phyloP scores from a whole-genome alignment of 768 basidiomycete species.

The Leccinellum albellum region DNA sequence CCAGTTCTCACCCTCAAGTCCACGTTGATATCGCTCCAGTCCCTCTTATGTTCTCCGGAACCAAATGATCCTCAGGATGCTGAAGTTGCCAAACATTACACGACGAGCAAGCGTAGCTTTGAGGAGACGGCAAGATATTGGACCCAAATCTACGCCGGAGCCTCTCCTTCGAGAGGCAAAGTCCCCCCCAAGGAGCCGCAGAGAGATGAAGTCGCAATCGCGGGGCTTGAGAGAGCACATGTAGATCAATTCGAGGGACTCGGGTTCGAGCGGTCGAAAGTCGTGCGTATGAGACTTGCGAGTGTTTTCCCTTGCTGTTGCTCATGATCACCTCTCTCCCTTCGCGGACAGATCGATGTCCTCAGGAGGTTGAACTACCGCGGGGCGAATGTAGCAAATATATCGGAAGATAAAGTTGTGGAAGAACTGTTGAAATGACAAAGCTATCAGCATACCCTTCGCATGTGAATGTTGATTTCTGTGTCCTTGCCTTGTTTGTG shows the following conservation, averaged over 20 bases:
- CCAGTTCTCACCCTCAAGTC: slow-evolving; percentile 95
- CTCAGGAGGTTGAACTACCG: slow-evolving; percentile 86
- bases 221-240: slow-evolving; percentile 78
- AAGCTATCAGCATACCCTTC: slow-evolving; percentile 22
- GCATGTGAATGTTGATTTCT: slow-evolving; percentile 22
- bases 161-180: slow-evolving; percentile 48
- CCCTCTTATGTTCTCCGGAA: slow-evolving; percentile 88
- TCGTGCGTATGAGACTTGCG: slow-evolving; percentile 53
- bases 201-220: slow-evolving; percentile 54
- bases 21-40: slow-evolving; percentile 92
- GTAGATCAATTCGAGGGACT: slow-evolving; percentile 81
- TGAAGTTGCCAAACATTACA: slow-evolving; percentile 96
- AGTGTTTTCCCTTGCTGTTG: background rate
- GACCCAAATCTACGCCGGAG: slow-evolving; percentile 90
- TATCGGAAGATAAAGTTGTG: slow-evolving; percentile 78
- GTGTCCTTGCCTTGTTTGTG: slow-evolving; percentile 25
- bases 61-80: slow-evolving; percentile 97
- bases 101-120: slow-evolving; percentile 82
- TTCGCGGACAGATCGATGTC: slow-evolving; percentile 67
- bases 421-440: slow-evolving; percentile 75
- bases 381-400: slow-evolving; percentile 73
- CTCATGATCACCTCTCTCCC: background rate
- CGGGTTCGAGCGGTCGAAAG: slow-evolving; percentile 80
- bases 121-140: slow-evolving; percentile 92
- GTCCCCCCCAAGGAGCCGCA: slow-evolving; percentile 26